Base-by-base conservation (phyloP, 331 rosid genomes). In the Quercus lobata region DNA sequence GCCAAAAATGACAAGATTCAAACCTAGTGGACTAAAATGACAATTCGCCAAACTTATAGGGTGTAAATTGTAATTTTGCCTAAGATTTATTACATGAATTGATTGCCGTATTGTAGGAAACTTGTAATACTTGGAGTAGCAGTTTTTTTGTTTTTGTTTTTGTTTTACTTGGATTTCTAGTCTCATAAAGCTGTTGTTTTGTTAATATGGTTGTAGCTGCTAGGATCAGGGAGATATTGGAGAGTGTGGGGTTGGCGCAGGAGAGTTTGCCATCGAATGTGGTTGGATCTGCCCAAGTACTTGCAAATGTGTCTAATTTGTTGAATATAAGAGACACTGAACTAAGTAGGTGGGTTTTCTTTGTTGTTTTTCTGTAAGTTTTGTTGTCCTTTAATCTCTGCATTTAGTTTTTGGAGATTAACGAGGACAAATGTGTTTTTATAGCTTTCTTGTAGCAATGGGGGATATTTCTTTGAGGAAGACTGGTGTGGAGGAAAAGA, bases 241-340 rank as follows among this genome's bases (percentile, higher is more conserved):
- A 95, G 89, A 90, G 87, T 83, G 94, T 90, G 53, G 99, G 98
- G 7, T 76, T 94, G 86, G 93, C 97, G 4, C 97, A 91, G 84
- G 97, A 94, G 91, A 83, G 93, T 83, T 73, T 94, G 76, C 90
- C 95, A 1, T 89, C 97, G 15, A 92, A 86, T 79, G 92, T 91
- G 74, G 92, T 91, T 68, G 88, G 89, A 0, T 90, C 97, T 0
- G 91, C 97, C 10, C 99, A 93, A 57, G 97, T 91, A 77, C 89
- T 95, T 22, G 96, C 99, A 0, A 89, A 89, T 70, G 97, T 95
- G 32, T 91, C 97, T 18, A 93, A 93, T 82, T 83, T 95, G 85
- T 88, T 95, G 88, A 95, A 95, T 65, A 92, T 95, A 61, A 93
- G 99, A 83, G 99, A 95, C 72, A 93, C 98, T 54, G 99, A 95